phyloP scores from a whole-genome alignment of 2,329 filamentous ascomycete species.

The Phoma sp. region DNA sequence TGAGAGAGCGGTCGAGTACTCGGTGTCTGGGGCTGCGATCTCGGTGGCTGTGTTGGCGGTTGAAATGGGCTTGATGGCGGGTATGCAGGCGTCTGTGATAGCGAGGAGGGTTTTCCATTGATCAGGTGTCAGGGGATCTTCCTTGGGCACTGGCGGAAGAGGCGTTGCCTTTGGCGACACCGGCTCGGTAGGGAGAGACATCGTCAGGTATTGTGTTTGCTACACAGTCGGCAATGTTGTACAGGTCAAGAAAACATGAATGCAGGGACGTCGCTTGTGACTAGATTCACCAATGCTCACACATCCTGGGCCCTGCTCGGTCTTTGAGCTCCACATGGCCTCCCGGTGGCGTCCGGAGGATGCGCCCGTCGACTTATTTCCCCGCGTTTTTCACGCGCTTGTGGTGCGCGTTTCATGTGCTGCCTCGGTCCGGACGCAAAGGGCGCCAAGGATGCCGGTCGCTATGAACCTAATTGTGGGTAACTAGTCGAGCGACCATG shows the following conservation, averaged over 20 bases:
- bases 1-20: conserved; percentile 56
- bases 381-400: no score
- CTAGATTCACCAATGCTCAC: no score
- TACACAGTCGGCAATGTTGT: background rate
- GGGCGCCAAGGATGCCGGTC: no score
- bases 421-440: no score
- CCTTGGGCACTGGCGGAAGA: conserved; percentile 54
- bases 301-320: no score
- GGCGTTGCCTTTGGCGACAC: conserved; percentile 49
- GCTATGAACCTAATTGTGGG: no score
- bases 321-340: no score
- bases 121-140: conserved; percentile 57
- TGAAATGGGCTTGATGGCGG: conserved; percentile 59
- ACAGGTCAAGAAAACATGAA: background rate
- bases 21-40: conserved; percentile 56
- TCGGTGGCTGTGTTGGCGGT: conserved; percentile 48
- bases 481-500: no score
- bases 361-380: no score
- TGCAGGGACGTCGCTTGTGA: background rate
- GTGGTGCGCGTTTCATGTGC: no score
- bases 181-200: conserved; percentile 32
- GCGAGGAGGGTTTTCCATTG: conserved; percentile 67
- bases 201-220: background rate
- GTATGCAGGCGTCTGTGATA: conserved; percentile 64
- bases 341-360: no score